Conservation (phyloP, 768 basidiomycete species). For the Termitomyces sp. region DNA sequence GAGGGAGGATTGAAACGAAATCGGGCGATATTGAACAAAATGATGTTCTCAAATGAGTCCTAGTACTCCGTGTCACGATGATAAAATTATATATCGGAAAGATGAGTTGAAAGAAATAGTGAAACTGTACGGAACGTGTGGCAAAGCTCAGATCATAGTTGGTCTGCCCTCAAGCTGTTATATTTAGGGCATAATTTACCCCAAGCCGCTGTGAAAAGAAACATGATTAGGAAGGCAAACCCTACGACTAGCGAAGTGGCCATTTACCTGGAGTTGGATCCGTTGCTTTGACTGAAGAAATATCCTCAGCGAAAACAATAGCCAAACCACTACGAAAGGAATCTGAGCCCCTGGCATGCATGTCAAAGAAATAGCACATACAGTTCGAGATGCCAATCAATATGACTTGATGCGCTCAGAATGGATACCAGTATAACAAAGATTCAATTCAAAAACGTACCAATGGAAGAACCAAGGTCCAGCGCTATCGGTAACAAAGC, state of each 20-base stretch:
- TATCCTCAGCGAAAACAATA: slow-evolving; percentile 33
- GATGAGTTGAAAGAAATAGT: too few relatives aligned
- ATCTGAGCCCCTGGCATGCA: not conserved
- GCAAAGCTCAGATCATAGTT: slow-evolving; percentile 1
- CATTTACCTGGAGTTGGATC: slow-evolving; percentile 22
- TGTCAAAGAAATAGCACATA: slow-evolving; percentile 14
- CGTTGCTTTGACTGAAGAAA: slow-evolving; percentile 14
- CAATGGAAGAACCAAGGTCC: slow-evolving; percentile 24
- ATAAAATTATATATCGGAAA: too few relatives aligned
- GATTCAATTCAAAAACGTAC: slow-evolving; percentile 4
- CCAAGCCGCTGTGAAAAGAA: slow-evolving; percentile 24
- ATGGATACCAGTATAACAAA: not conserved
- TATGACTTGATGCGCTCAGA: slow-evolving; percentile 21
- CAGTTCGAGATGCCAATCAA: slow-evolving; percentile 39
- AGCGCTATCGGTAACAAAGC: slow-evolving; percentile 25
- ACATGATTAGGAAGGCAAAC: not conserved
- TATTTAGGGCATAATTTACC: slow-evolving; percentile 32
- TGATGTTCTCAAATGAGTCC: too few relatives aligned
- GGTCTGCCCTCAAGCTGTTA: not conserved
- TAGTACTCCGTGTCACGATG: too few relatives aligned
- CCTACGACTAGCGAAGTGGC: not conserved
- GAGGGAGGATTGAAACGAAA: too few relatives aligned
- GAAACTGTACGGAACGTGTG: not conserved
- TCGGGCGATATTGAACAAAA: too few relatives aligned
- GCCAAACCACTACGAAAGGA: slow-evolving; percentile 23